Evolutionary conservation across 2,329 filamentous ascomycete species (phyloP), one percentile per base, ranked within the genome.

Genomic region (Sporothrix globosa): DNA sequence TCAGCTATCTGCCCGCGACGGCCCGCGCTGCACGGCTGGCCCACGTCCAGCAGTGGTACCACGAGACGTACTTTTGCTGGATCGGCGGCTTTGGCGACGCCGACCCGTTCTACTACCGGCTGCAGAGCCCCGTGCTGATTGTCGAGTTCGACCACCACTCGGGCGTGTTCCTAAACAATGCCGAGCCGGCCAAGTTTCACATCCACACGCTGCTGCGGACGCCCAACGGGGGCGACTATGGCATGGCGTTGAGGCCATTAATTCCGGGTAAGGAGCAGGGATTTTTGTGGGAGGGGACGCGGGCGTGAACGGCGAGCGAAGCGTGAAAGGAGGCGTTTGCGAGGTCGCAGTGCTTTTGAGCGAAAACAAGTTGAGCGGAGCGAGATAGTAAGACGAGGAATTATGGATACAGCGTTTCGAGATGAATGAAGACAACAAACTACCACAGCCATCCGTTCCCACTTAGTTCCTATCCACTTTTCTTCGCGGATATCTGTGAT

Each of bases 31-130:
- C 86, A 4, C 85, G 87, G 19, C 77, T 92, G 1, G 78, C 81
- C 1, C 83, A 88, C 52, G 82, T 89, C 61, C 81, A 83, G 67
- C 76, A 78, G 3, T 85, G 86, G 77, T 87, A 90, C 70, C 75
- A 80, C n/a, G 90, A 93, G 82, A 94, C 91, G 5, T 91, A 92
- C 76, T 94, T 92, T 77, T 87, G 86, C 77, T 95, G 92, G 91
- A 93, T 94, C 69, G 92, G 92, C 4, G 88, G 87, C 0, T 91
- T 82, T 72, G 87, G 83, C 0, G 83, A 91, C 67, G 79, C 86
- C 0, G 91, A 93, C 77, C 82, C 91, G 0, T 95, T 92, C 75
- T 95, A 94, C 78, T 95, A 89, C 75, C 85, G 92, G 0, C 85
- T 95, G 3, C 91, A 95, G 79, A 92, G 87, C 73, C 91, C 91